Conservation (phyloP, 106 monocot species). For the Vanilla planifolia region DNA sequence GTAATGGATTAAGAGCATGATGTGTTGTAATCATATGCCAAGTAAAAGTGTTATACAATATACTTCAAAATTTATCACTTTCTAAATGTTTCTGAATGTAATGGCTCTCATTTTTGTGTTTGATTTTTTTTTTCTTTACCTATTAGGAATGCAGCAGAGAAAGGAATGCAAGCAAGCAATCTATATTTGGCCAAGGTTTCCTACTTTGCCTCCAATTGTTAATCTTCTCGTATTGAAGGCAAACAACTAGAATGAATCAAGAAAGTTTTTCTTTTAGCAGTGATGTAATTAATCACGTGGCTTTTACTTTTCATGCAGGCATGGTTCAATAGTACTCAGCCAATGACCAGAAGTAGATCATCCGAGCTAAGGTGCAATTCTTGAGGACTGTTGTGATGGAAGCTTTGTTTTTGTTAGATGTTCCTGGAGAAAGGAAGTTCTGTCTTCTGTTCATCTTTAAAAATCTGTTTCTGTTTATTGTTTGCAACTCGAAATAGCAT, state of each 20-base stretch:
- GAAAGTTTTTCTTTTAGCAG: neutral
- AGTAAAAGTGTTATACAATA: neutral
- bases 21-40: neutral
- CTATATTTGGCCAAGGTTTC: conserved; percentile 55
- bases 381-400: neutral
- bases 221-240: neutral
- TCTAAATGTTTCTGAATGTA: neutral
- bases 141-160: conserved; percentile 49
- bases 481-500: neutral
- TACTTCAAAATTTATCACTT: neutral
- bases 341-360: conserved; percentile 69
- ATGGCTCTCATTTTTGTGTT: neutral
- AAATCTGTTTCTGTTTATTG: neutral
- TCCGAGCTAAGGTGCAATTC: conserved; percentile 42
- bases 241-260: neutral
- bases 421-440: too few species aligned
- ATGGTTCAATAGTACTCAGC: conserved; percentile 67
- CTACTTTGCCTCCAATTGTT: neutral
- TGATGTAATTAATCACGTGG: neutral
- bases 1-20: too few species aligned
- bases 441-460: neutral
- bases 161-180: conserved; percentile 44
- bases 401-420: neutral
- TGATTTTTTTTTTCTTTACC: conserved; percentile 1
- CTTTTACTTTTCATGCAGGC: conserved; percentile 27